Evolutionary conservation across 2,329 filamentous ascomycete genomes (phyloP).

Genomic region (Venturia asperata): DNA sequence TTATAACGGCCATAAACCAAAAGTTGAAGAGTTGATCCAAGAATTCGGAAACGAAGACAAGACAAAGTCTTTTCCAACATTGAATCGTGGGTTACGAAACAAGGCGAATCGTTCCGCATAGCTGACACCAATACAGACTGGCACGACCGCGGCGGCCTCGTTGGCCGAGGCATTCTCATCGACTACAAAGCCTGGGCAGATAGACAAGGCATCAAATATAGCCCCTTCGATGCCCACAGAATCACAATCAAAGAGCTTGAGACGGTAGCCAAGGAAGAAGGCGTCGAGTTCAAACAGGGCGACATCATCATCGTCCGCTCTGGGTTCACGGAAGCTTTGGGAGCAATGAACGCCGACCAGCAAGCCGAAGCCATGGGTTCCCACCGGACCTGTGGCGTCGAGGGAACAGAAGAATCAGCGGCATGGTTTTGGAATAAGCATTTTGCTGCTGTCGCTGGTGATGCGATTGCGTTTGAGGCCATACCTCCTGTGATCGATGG

Average conservation of each 20-base stretch:
- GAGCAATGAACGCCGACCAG: slow-evolving; percentile 33
- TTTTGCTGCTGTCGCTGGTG: slow-evolving; percentile 32
- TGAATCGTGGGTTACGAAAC: slow-evolving; percentile 21
- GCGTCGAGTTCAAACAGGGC: slow-evolving; percentile 23
- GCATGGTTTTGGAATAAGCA: slow-evolving; percentile 26
- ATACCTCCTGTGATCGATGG: slow-evolving; percentile 26
- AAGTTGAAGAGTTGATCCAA: slow-evolving; percentile 26
- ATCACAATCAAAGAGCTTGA: slow-evolving; percentile 45
- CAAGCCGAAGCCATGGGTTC: slow-evolving; percentile 37
- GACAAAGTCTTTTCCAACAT: slow-evolving; percentile 19
- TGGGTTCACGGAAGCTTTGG: slow-evolving; percentile 44
- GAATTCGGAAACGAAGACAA: slow-evolving; percentile 24
- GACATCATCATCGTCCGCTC: slow-evolving; percentile 33
- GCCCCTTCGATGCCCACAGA: slow-evolving; percentile 46
- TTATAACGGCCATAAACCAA: slow-evolving; percentile 45
- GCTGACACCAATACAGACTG: slow-evolving; percentile 42
- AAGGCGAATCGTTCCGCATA: slow-evolving; percentile 24
- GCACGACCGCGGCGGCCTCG: slow-evolving; percentile 47
- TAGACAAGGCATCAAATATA: slow-evolving; percentile 44
- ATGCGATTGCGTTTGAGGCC: slow-evolving; percentile 31
- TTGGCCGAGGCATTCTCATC: slow-evolving; percentile 50
- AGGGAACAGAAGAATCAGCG: slow-evolving; percentile 27
- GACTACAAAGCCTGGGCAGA: slow-evolving; percentile 47
- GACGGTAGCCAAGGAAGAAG: slow-evolving; percentile 19
- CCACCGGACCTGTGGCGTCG: slow-evolving; percentile 33